Conservation (phyloP, 2,329 filamentous ascomycete species). For the Clarireedia monteithiana region DNA sequence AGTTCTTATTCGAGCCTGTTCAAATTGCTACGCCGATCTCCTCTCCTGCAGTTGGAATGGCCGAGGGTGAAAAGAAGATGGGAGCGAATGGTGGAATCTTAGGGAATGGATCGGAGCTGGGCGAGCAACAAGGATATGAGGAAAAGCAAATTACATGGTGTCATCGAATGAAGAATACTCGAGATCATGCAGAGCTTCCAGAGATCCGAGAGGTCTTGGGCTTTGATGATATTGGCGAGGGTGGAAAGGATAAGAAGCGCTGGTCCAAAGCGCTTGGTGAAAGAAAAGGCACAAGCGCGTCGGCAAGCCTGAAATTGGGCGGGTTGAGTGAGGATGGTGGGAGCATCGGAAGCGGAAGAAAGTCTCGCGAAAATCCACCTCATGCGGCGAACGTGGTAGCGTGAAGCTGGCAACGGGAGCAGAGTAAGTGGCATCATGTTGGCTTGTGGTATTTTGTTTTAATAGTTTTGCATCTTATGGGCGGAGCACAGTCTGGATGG, state of each 20-base stretch:
- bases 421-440: neutral
- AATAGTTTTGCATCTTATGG: neutral
- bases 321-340: conserved; percentile 7
- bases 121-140: conserved; percentile 26
- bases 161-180: conserved; percentile 71
- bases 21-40: conserved; percentile 16
- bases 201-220: conserved; percentile 58
- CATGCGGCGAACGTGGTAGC: neutral
- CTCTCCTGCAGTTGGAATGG: conserved; percentile 2
- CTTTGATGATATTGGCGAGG: conserved; percentile 36
- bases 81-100: conserved; percentile 8
- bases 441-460: neutral
- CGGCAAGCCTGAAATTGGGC: conserved; percentile 1
- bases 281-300: conserved; percentile 40
- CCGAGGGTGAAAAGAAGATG: conserved; percentile 5
- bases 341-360: neutral
- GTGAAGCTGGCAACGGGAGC: neutral
- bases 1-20: conserved; percentile 31
- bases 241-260: conserved; percentile 35
- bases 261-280: conserved; percentile 40
- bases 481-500: neutral
- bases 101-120: conserved; percentile 11
- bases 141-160: conserved; percentile 67
- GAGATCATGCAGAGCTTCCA: conserved; percentile 67
- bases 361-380: neutral